phyloP scores from a whole-genome alignment of 768 basidiomycete species.

The Hygrocybe coccinea region DNA sequence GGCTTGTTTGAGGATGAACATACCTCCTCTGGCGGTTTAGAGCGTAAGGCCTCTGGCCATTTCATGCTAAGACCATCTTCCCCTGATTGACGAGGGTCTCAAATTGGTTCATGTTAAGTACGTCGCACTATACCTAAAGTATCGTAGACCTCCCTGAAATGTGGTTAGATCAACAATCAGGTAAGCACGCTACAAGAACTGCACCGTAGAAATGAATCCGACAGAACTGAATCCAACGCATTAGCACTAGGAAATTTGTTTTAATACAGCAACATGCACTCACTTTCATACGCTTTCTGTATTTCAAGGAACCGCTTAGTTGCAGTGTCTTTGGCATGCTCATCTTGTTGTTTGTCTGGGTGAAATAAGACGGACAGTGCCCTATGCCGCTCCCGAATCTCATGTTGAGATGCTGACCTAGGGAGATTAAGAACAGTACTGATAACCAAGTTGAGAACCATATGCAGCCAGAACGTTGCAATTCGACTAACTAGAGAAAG shows the following conservation, averaged over 20 bases:
- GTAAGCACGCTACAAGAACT: constrained; percentile 13
- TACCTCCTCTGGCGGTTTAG: constrained; percentile 47
- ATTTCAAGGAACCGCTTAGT: constrained; percentile 67
- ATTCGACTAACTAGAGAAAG: constrained; percentile 21
- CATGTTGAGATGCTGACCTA: constrained; percentile 53
- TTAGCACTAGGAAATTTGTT: not conserved
- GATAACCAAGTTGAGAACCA: constrained; percentile 7
- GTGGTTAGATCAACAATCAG: constrained; percentile 5
- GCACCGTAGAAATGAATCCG: constrained; percentile 67
- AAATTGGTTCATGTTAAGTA: not conserved
- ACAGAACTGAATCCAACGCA: constrained; percentile 46
- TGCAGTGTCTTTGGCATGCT: constrained; percentile 51
- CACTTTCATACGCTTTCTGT: constrained; percentile 81
- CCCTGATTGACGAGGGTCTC: constrained; percentile 15
- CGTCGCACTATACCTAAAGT: constrained; percentile 46
- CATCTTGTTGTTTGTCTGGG: constrained; percentile 75
- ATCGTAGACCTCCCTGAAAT: constrained; percentile 66
- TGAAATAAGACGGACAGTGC: constrained; percentile 74
- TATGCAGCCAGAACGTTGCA: constrained; percentile 6
- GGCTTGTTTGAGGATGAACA: constrained; percentile 3
- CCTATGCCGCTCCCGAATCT: constrained; percentile 72
- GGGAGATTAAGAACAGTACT: constrained; percentile 72
- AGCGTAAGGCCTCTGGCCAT: constrained; percentile 44
- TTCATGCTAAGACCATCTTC: constrained; percentile 36
- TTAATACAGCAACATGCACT: not conserved